A percentile compares a stretch with the other conserved stretches of the same genome.
Conservation (phyloP, 2,329 filamentous ascomycete species). For the Chaetoscypha palmicola region DNA sequence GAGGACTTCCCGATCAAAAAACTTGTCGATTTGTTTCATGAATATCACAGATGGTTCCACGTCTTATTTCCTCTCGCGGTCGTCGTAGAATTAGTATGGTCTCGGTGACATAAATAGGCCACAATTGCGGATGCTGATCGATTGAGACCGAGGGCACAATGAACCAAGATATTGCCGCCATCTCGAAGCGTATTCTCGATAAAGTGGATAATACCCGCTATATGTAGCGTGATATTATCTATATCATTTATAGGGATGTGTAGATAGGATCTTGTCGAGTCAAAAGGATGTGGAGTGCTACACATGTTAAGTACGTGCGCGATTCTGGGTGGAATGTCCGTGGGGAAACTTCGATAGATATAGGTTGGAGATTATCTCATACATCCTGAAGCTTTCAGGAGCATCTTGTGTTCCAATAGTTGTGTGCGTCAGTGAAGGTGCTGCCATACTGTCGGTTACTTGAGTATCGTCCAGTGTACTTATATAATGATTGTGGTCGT, state of each 20-base stretch:
- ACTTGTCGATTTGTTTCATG: background rate
- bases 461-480: too few species aligned
- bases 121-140: conserved; percentile 1
- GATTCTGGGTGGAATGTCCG: background rate
- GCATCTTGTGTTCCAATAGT: too few species aligned
- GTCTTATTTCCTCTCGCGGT: background rate
- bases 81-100: background rate
- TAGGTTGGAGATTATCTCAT: conserved; percentile 5
- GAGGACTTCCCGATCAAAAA: background rate
- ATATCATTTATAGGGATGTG: conserved; percentile 10
- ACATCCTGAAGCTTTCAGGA: background rate
- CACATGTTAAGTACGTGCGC: conserved; percentile 8
- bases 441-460: too few species aligned
- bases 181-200: background rate
- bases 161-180: background rate
- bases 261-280: background rate
- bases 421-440: too few species aligned
- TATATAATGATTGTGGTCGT: too few species aligned
- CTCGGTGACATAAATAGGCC: background rate
- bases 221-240: conserved; percentile 15
- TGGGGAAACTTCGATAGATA: conserved; percentile 7
- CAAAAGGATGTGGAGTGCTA: background rate
- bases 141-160: conserved; percentile 2
- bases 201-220: conserved; percentile 2
- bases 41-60: background rate